Evolutionary conservation across 2,329 filamentous ascomycete species (phyloP).

Genomic region (Fusarium udum): DNA sequence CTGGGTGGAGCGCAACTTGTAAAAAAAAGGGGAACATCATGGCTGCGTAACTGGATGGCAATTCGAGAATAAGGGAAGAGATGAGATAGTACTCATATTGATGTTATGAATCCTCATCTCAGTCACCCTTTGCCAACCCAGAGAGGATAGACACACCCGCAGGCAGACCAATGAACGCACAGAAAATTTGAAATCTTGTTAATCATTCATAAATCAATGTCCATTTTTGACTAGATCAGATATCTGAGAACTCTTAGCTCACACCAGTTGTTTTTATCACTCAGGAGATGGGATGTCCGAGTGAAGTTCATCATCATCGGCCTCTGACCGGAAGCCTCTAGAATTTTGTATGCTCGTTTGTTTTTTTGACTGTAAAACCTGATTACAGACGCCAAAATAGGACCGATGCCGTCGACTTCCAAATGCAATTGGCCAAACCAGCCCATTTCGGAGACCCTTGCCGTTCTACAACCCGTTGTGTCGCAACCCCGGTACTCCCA

Average conservation of each 20-base stretch:
- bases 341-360: conserved; percentile 55
- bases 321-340: conserved; percentile 48
- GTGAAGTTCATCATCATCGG: conserved; percentile 46
- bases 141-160: not conserved
- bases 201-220: conserved; percentile 28
- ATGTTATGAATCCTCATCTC: not conserved
- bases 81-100: conserved; percentile 2
- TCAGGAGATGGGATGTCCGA: conserved; percentile 35
- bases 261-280: conserved; percentile 31
- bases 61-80: conserved; percentile 32
- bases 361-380: conserved; percentile 69
- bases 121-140: not conserved
- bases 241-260: conserved; percentile 15
- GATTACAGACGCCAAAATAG: conserved; percentile 74
- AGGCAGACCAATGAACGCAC: conserved; percentile 7
- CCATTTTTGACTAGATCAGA: conserved; percentile 28
- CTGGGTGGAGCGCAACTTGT: conserved; percentile 72
- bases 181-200: conserved; percentile 21
- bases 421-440: conserved; percentile 73
- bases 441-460: conserved; percentile 59
- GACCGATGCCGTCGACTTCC: conserved; percentile 72
- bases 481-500: conserved; percentile 46
- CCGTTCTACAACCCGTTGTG: conserved; percentile 57
- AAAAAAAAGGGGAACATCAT: conserved; percentile 31
- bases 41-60: not conserved